phyloP scores from a whole-genome alignment of 1,139 yeast species.

The Casaregolazyma lundiana region DNA sequence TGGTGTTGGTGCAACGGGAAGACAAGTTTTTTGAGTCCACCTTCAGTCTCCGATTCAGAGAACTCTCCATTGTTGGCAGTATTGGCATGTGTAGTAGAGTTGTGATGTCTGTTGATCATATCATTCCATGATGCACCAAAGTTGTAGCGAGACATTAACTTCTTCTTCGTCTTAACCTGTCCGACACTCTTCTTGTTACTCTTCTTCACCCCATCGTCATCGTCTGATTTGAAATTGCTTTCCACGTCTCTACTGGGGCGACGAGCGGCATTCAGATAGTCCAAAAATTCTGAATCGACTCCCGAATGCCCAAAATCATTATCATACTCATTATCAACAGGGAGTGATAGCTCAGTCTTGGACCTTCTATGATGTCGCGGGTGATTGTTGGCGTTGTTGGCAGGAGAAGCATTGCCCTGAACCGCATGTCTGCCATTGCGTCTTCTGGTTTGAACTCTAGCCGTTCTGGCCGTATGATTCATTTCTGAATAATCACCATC shows the following conservation, averaged over 20 bases:
- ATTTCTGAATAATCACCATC: background rate
- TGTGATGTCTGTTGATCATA: conserved; percentile 9
- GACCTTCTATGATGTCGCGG: conserved; percentile 14
- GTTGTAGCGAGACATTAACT: conserved; percentile 34
- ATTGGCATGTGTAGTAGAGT: conserved; percentile 9
- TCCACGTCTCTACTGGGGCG: background rate
- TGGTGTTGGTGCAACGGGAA: conserved; percentile 5
- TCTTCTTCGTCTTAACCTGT: conserved; percentile 14
- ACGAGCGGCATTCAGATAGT: conserved; percentile 1
- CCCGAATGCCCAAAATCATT: conserved; percentile 11
- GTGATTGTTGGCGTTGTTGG: background rate
- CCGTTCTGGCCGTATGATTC: conserved; percentile 4
- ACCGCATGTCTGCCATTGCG: background rate
- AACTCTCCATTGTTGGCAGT: conserved; percentile 14
- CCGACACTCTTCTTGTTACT: conserved; percentile 4
- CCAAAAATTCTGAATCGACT: conserved; percentile 14
- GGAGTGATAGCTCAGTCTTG: conserved; percentile 12
- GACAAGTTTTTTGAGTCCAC: conserved; percentile 10
- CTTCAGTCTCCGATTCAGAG: conserved; percentile 8
- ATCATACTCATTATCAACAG: conserved; percentile 4
- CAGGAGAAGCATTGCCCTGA: too few species aligned
- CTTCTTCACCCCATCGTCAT: background rate
- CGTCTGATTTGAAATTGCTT: background rate
- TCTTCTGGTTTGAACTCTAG: conserved; percentile 10
- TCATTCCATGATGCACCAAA: conserved; percentile 35